Evolutionary conservation across 2,329 filamentous ascomycete genomes (phyloP).

Genomic region (Juglanconis sp.): DNA sequence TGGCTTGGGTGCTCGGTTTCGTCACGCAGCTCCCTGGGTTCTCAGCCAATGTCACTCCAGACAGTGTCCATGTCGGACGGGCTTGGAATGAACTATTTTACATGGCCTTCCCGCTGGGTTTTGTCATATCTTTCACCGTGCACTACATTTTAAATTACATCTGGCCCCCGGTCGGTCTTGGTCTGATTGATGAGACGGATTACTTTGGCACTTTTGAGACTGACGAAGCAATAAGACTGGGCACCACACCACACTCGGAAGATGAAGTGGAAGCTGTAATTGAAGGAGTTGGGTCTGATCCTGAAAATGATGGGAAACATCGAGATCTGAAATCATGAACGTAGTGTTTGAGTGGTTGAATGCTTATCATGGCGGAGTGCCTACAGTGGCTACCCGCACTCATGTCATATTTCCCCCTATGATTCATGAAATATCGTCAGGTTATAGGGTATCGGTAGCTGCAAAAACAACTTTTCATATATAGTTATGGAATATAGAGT

Average conservation of each 20-base stretch:
- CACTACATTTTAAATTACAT: conserved; percentile 8
- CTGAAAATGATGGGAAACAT: not conserved
- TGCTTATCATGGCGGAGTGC: not conserved
- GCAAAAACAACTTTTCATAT: too few relatives aligned
- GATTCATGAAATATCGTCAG: too few relatives aligned
- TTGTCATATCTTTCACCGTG: conserved; percentile 13
- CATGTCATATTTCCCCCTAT: too few relatives aligned
- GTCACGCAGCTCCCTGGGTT: conserved; percentile 14
- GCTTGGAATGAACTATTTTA: conserved; percentile 14
- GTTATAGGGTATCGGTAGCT: too few relatives aligned
- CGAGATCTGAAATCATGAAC: not conserved
- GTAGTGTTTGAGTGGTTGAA: not conserved
- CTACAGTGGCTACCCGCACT: too few relatives aligned
- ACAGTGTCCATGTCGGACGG: conserved; percentile 3
- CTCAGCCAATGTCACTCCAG: conserved; percentile 8
- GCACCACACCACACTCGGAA: conserved; percentile 2
- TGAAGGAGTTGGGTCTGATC: conserved; percentile 2
- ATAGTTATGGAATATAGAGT: too few relatives aligned
- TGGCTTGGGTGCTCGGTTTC: conserved; percentile 18
- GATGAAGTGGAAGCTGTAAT: not conserved
- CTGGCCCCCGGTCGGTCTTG: conserved; percentile 6
- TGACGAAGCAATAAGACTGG: conserved; percentile 11
- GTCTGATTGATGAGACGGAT: conserved; percentile 5
- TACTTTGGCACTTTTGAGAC: conserved; percentile 6
- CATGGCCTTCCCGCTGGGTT: conserved; percentile 13